Evolutionary conservation across 805 yeast genomes (phyloP), one percentile per base, ranked within the genome.

Genomic region (Candida sakaeoensis): DNA sequence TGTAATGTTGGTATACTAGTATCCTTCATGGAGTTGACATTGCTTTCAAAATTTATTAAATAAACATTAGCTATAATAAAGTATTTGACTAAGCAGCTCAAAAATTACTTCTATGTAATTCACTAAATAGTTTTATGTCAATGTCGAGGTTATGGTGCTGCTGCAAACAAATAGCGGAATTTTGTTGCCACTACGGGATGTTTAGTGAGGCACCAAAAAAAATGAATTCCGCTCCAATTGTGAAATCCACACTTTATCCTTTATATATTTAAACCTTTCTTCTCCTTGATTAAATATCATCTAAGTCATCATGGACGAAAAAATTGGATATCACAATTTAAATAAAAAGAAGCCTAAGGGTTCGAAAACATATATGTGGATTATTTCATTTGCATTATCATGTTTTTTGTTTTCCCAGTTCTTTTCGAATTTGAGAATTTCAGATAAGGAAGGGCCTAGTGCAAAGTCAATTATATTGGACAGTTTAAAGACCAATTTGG

Each of bases 401-500:
- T 17, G 23, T 16, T 8, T 23, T 25, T 16, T 24, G 3, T 16
- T 4, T 12, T 33, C 28, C 6, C 4, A 18, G 13, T 22, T n/a
- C 13, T 16, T 5, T 9, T n/a, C 16, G 12, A 15, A 2, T 14
- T 16, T 13, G 9, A 12, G 4, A 3, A 6, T 24, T 24, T 8
- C n/a, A 6, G 16, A 24, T 27, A 23, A 27, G 7, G 5, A 25
- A 26, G 17, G 7, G 3, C 26, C 16, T 17, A 34, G 32, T 26
- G 41, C 44, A 15, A 43, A 33, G 16, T 24, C 33, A 13, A 37
- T 43, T 17, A 18, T 50, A 2, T 54, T 65, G 37, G 56, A 56
- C 3, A 56, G 65, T 5, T 56, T 67, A 44, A 52, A 60, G 23
- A 53, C 54, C 36, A 68, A 68, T 39, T 54, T 59, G 35, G 73